phyloP scores from a whole-genome alignment of 345 rosid genomes.

The Dipteronia sinensis region DNA sequence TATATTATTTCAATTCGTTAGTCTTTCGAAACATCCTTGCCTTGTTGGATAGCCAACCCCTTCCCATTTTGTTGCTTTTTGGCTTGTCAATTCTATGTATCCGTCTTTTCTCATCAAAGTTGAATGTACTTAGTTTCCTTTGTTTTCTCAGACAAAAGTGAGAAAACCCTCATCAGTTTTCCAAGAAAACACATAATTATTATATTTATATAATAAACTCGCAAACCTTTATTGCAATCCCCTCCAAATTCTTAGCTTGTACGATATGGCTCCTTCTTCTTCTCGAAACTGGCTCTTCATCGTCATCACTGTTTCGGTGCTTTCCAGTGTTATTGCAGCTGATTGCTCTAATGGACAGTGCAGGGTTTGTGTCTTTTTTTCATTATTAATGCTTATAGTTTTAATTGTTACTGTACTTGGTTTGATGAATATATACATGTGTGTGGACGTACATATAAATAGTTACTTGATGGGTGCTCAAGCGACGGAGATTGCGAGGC shows the following conservation, averaged over 20 bases:
- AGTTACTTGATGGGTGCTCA: slow-evolving; percentile 62
- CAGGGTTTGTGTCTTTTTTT: slow-evolving; percentile 36
- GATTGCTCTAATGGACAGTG: slow-evolving; percentile 51
- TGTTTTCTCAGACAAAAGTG: slow-evolving; percentile 31
- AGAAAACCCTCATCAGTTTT: background rate
- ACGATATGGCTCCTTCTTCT: slow-evolving; percentile 28
- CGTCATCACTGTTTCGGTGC: slow-evolving; percentile 14
- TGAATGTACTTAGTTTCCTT: slow-evolving; percentile 12
- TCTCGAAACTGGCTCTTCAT: slow-evolving; percentile 21
- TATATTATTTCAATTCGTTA: too few relatives aligned
- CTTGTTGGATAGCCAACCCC: too few relatives aligned
- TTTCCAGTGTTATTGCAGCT: slow-evolving; percentile 31
- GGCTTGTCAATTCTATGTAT: background rate
- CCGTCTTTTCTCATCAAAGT: background rate
- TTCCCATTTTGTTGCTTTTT: background rate
- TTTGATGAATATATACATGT: background rate
- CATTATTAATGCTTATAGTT: background rate
- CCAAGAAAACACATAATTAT: background rate
- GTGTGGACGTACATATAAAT: background rate
- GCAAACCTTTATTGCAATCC: background rate
- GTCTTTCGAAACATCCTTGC: too few relatives aligned
- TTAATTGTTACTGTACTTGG: background rate
- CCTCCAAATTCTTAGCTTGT: background rate
- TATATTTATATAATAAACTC: background rate
- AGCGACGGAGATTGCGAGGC: slow-evolving; percentile 59